A percentile compares a stretch with the other conserved stretches of the same genome.
Conservation (phyloP, 441 rosid genomes). For the Populus tomentosa region DNA sequence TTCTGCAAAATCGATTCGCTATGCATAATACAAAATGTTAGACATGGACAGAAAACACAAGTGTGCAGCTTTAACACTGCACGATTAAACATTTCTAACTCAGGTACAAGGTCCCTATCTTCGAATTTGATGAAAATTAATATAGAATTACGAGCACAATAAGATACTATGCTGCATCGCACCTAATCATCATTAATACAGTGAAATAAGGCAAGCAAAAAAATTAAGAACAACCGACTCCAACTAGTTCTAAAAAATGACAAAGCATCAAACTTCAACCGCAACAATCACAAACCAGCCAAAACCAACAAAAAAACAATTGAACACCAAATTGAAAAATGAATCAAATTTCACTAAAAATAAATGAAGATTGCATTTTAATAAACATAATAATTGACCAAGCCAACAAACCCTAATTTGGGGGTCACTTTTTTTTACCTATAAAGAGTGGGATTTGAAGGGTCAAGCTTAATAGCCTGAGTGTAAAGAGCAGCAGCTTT, state of each 20-base stretch:
- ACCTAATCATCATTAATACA: not conserved
- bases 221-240: not conserved
- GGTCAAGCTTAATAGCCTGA: constrained; percentile 92
- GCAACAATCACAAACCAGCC: not conserved
- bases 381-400: constrained; percentile 8
- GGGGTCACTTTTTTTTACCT: constrained; percentile 38
- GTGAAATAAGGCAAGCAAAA: not conserved
- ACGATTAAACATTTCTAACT: not conserved
- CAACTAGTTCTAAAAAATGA: not conserved
- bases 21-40: not conserved
- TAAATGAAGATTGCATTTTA: constrained; percentile 20
- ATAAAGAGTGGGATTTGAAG: constrained; percentile 81
- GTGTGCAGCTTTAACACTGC: not conserved
- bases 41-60: not conserved
- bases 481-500: constrained; percentile 99
- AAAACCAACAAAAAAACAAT: not conserved
- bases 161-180: not conserved
- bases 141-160: not conserved
- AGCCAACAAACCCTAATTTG: not conserved
- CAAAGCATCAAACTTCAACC: not conserved
- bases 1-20: not conserved
- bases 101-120: not conserved
- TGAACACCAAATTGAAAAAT: constrained; percentile 7
- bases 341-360: not conserved
- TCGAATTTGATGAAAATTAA: no score